phyloP scores from a whole-genome alignment of 1,284 basidiomycete species.

The Sutorius eximius region DNA sequence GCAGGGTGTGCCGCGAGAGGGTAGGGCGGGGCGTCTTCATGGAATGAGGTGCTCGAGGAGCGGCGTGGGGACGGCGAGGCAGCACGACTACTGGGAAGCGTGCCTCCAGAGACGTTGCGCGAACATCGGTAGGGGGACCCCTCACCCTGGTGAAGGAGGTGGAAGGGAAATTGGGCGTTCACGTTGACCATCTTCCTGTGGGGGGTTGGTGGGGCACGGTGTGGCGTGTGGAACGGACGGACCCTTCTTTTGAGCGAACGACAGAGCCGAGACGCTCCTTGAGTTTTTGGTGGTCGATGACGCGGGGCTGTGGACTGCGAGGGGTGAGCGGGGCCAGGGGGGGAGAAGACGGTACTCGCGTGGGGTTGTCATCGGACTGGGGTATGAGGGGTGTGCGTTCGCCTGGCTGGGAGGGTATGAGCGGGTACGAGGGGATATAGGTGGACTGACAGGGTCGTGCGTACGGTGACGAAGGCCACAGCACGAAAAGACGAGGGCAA shows the following conservation, averaged over 20 bases:
- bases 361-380: conserved; percentile 26
- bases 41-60: conserved; percentile 26
- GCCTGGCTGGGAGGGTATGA: conserved; percentile 13
- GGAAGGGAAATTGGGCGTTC: conserved; percentile 62
- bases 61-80: conserved; percentile 24
- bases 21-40: conserved; percentile 19
- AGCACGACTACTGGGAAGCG: conserved; percentile 19
- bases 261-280: conserved; percentile 57
- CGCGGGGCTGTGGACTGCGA: conserved; percentile 30
- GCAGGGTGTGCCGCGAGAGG: conserved; percentile 5
- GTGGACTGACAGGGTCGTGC: conserved; percentile 20
- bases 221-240: conserved; percentile 22
- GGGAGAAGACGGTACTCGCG: conserved; percentile 14
- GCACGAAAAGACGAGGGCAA: conserved; percentile 30
- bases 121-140: conserved; percentile 43
- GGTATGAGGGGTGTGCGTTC: conserved; percentile 35
- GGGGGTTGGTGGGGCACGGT: conserved; percentile 2
- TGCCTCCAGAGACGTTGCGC: conserved; percentile 31
- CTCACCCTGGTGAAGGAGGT: conserved; percentile 53
- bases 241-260: conserved; percentile 66
- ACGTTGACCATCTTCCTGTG: conserved; percentile 74
- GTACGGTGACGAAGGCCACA: conserved; percentile 26
- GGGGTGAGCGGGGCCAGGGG: background rate
- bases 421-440: background rate
- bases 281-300: conserved; percentile 51